Percentiles rank a stretch among this genome's conserved stretches.
phyloP scores from a whole-genome alignment of 805 yeast species.

The Metschnikowia continentalis region DNA sequence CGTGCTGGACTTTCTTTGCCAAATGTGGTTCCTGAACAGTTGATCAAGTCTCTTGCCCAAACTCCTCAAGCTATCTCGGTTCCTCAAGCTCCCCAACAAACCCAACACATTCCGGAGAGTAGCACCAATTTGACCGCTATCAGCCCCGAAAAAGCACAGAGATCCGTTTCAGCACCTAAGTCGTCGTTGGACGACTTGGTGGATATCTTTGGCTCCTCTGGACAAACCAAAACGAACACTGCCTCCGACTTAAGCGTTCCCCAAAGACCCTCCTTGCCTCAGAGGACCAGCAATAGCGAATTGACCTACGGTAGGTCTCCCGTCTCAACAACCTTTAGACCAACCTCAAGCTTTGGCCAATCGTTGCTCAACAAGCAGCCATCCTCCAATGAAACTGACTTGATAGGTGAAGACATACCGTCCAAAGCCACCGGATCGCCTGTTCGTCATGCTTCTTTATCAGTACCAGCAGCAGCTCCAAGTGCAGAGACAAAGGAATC shows the following conservation, averaged over 20 bases:
- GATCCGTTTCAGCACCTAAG: constrained; percentile 30
- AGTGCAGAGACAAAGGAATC: constrained; percentile 10
- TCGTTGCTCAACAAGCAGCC: constrained; percentile 39
- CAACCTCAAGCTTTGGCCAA: constrained; percentile 85
- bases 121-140: neutral
- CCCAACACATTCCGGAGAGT: constrained; percentile 5
- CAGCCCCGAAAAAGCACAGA: constrained; percentile 1
- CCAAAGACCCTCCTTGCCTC: constrained; percentile 17
- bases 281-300: constrained; percentile 33
- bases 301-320: constrained; percentile 23
- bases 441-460: constrained; percentile 8
- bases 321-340: constrained; percentile 57
- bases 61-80: constrained; percentile 3
- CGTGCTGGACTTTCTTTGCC: constrained; percentile 79
- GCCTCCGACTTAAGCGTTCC: constrained; percentile 8
- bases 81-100: neutral
- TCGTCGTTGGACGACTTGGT: constrained; percentile 64
- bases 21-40: constrained; percentile 63
- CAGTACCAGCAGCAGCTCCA: constrained; percentile 27
- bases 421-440: constrained; percentile 4
- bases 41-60: constrained; percentile 36
- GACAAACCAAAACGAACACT: constrained; percentile 12
- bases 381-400: constrained; percentile 13
- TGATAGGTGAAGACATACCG: constrained; percentile 34
- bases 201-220: constrained; percentile 38